Conservation (phyloP, 208 protist species). For the Acanthamoeba culbertsoni region DNA sequence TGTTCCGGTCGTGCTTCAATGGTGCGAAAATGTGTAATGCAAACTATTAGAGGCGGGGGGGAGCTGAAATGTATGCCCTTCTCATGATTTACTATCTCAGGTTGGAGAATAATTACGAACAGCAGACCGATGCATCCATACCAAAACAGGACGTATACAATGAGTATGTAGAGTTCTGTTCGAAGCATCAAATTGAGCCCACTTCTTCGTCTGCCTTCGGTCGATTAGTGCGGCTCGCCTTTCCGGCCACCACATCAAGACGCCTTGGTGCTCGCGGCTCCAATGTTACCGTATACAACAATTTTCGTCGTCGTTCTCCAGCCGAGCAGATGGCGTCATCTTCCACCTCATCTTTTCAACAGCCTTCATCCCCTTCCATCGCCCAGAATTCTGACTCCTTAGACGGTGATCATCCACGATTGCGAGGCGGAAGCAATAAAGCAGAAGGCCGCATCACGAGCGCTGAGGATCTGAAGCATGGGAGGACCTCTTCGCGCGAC, state of each 20-base stretch:
- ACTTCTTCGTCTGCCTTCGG: conserved; percentile 19
- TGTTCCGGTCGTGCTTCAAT: not conserved
- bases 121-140: not conserved
- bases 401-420: not conserved
- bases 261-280: not conserved
- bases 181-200: conserved; percentile 16
- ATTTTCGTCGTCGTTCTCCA: not conserved
- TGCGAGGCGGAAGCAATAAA: not conserved
- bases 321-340: not conserved
- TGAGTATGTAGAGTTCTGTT: not conserved
- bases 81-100: not conserved
- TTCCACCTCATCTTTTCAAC: not conserved
- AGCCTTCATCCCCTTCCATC: not conserved
- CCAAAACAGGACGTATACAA: conserved; percentile 22
- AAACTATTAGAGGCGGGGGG: no score
- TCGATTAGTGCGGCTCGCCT: conserved; percentile 6
- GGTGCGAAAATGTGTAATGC: no score
- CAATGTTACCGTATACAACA: conserved; percentile 12
- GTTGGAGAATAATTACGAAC: conserved; percentile 31
- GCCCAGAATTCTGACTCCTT: not conserved
- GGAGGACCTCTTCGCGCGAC: not conserved
- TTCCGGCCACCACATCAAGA: not conserved
- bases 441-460: not conserved
- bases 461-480: not conserved
- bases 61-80: no score